Percentiles rank a stretch among this genome's conserved stretches.
These are phyloP conservation scores for Psidium friedrichsthalianum DNA, from an alignment of 345 rosid species.

Conservation along the genomic window DNA sequence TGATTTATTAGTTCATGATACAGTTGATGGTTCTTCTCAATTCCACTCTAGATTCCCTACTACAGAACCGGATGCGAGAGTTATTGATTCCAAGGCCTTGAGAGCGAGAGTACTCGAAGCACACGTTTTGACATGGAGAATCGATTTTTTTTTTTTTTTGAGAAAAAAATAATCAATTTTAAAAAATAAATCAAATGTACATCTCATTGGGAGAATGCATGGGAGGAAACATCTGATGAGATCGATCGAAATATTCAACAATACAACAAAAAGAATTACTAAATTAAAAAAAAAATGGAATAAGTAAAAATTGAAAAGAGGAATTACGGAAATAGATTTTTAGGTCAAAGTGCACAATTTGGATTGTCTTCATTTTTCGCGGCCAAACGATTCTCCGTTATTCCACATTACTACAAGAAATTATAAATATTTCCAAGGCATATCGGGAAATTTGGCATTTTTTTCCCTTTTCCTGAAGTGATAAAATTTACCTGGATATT, in stretches of 20 bases:
- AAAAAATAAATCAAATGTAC: no score
- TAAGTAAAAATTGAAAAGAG: background rate
- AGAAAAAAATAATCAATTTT: no score
- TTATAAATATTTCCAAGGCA: background rate
- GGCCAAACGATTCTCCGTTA: background rate
- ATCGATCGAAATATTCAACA: no score
- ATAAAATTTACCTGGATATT: background rate
- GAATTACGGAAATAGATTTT: background rate
- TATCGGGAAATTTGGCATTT: background rate
- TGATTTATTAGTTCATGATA: no score
- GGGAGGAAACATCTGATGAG: no score
- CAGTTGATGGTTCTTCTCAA: no score
- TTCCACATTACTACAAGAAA: background rate
- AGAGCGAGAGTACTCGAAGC: background rate
- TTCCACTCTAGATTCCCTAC: no score
- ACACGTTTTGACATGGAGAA: background rate
- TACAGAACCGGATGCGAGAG: no score
- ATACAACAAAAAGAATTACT: no score
- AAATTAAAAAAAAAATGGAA: background rate
- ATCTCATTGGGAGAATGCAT: no score
- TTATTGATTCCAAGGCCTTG: background rate
- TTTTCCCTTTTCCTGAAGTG: background rate
- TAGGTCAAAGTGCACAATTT: background rate
- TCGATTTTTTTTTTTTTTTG: no score
- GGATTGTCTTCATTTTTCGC: background rate